A percentile compares a stretch with the other conserved stretches of the same genome.
These are phyloP conservation scores for Wallemia hederae DNA, from an alignment of 1,284 basidiomycete species.

Conservation along the genomic window DNA sequence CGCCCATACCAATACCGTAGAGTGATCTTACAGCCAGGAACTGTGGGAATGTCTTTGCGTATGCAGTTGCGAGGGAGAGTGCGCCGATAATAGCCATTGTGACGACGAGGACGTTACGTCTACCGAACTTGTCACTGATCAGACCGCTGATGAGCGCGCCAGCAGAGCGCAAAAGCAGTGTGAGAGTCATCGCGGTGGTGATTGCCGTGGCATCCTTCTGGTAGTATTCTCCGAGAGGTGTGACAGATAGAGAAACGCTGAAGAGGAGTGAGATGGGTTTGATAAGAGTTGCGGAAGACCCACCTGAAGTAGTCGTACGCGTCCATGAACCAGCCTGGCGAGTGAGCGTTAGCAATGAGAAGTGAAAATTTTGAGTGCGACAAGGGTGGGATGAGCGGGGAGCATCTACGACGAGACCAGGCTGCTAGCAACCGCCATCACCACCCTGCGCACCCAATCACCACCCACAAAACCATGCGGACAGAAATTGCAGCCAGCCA, in stretches of 20 bases:
- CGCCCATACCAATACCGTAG: conserved; percentile 61
- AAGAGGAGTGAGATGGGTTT: conserved; percentile 20
- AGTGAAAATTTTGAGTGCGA: too few relatives aligned
- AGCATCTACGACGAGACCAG: too few relatives aligned
- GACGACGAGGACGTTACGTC: conserved; percentile 65
- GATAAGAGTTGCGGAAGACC: not conserved
- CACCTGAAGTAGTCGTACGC: conserved; percentile 27
- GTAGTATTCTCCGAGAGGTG: conserved; percentile 22
- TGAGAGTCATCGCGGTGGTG: conserved; percentile 60
- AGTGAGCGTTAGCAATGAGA: not conserved
- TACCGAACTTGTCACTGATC: conserved; percentile 53
- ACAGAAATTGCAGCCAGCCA: not conserved
- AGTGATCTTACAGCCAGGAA: conserved; percentile 32
- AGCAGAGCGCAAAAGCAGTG: conserved; percentile 57
- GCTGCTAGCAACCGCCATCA: too few relatives aligned
- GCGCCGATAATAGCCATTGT: conserved; percentile 35
- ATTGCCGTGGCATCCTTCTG: conserved; percentile 8
- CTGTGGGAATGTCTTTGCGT: conserved; percentile 18
- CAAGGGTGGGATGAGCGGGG: too few relatives aligned
- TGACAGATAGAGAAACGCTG: conserved; percentile 42
- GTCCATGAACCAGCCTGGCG: conserved; percentile 4
- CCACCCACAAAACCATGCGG: not conserved
- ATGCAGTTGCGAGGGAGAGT: conserved; percentile 41
- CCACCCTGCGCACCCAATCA: too few relatives aligned
- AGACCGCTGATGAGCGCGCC: conserved; percentile 59